A percentile compares a stretch with the other conserved stretches of the same genome.
Conservation (phyloP, 306 rosid genomes). For the Biancaea sappan region DNA sequence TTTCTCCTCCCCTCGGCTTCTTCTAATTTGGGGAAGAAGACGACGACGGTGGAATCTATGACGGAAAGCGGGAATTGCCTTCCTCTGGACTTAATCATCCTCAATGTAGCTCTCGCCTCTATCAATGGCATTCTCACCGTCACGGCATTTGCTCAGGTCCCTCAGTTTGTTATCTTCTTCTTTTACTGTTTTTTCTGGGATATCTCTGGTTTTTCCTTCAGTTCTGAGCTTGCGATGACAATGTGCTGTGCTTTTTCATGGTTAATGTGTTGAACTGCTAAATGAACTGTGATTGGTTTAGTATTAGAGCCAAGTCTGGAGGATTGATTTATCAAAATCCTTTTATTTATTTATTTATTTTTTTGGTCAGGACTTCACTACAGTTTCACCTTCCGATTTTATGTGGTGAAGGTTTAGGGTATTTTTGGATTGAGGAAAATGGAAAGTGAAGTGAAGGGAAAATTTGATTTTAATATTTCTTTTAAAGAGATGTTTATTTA, state of each 20-base stretch:
- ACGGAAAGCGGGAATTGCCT: conserved; percentile 33
- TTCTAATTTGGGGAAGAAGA: not conserved
- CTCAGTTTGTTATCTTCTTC: not conserved
- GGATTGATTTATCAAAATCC: not conserved
- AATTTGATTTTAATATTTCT: not conserved
- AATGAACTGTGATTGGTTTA: not conserved
- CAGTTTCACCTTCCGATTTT: not conserved
- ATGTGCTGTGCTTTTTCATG: not conserved
- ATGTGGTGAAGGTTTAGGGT: not conserved
- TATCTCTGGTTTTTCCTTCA: not conserved
- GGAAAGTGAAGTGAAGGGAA: not conserved
- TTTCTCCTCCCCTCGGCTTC: conserved; percentile 7
- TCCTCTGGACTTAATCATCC: conserved; percentile 46
- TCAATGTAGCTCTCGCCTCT: conserved; percentile 55
- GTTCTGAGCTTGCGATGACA: conserved; percentile 1
- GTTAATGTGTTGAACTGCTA: not conserved
- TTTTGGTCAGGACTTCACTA: not conserved
- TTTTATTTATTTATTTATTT: not conserved
- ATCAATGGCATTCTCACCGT: conserved; percentile 54
- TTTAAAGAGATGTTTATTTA: not conserved
- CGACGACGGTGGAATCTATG: conserved; percentile 33
- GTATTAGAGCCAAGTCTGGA: not conserved
- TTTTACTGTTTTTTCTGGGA: not conserved
- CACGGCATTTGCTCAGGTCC: conserved; percentile 67
- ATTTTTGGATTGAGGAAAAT: not conserved